These are phyloP conservation scores for Guyanaporus albipodus DNA, from an alignment of 768 basidiomycete genomes.

Conservation along the genomic window DNA sequence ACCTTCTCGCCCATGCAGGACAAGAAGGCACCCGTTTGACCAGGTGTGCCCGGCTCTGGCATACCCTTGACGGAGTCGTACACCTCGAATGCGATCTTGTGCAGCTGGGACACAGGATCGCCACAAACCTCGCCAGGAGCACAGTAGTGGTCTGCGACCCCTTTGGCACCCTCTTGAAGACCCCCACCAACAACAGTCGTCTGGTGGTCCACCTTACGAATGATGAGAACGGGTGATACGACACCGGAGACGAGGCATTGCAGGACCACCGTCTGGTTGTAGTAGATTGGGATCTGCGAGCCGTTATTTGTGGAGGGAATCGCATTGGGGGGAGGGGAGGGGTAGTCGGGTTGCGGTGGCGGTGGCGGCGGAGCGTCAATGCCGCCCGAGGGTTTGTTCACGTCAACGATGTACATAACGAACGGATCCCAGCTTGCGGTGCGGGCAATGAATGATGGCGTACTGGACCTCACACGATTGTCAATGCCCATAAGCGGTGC, in stretches of 20 bases:
- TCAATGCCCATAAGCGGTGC: constrained; percentile 79
- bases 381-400: constrained; percentile 74
- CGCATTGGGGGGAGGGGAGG: constrained; percentile 87
- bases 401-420: constrained; percentile 96
- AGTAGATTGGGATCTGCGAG: constrained; percentile 86
- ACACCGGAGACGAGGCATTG: constrained; percentile 94
- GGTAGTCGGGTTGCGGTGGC: constrained; percentile 84
- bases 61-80: constrained; percentile 66
- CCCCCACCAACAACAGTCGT: constrained; percentile 89
- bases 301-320: constrained; percentile 82
- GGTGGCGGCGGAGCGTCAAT: constrained; percentile 77
- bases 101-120: constrained; percentile 91
- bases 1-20: constrained; percentile 94
- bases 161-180: constrained; percentile 83
- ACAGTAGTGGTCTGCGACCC: constrained; percentile 80
- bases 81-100: constrained; percentile 94
- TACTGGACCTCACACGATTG: constrained; percentile 63
- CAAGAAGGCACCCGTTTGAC: constrained; percentile 75
- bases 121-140: constrained; percentile 83
- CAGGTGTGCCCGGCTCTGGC: constrained; percentile 76
- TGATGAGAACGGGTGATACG: constrained; percentile 88
- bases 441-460: constrained; percentile 84
- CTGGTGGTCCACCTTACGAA: constrained; percentile 90
- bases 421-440: constrained; percentile 94
- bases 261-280: constrained; percentile 93